Conservation (phyloP, 75 land plant species). For the Sequoiadendron giganteum region DNA sequence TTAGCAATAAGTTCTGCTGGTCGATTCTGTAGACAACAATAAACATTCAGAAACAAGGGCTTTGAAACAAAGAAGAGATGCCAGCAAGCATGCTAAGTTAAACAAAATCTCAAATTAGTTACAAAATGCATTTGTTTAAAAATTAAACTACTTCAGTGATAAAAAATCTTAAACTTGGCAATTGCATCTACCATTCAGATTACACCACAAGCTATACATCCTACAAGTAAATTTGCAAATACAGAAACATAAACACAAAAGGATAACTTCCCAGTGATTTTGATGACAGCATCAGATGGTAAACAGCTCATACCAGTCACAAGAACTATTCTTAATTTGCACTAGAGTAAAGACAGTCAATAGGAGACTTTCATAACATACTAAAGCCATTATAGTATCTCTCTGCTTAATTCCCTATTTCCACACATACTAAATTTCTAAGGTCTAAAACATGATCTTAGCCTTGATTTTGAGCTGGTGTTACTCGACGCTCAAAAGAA, state of each 20-base stretch:
- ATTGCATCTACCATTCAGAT: background rate
- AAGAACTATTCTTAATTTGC: no score
- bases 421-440: background rate
- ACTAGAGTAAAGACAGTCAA: no score
- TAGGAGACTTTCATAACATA: no score
- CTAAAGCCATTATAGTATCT: no score
- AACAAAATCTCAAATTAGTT: background rate
- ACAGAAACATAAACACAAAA: background rate
- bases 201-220: background rate
- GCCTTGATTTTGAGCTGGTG: background rate
- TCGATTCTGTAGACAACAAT: constrained; percentile 66
- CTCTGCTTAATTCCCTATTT: background rate
- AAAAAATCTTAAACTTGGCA: background rate
- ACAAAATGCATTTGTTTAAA: background rate
- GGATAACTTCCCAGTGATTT: background rate
- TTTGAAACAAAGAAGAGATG: background rate
- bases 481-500: background rate
- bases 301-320: no score
- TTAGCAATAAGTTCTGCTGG: constrained; percentile 99
- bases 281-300: background rate
- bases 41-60: background rate
- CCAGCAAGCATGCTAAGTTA: background rate
- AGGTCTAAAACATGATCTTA: background rate
- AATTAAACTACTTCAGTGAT: background rate
- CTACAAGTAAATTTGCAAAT: no score